phyloP scores from a whole-genome alignment of 1,284 basidiomycete genomes.

The Sphaerobolus stellatus region DNA sequence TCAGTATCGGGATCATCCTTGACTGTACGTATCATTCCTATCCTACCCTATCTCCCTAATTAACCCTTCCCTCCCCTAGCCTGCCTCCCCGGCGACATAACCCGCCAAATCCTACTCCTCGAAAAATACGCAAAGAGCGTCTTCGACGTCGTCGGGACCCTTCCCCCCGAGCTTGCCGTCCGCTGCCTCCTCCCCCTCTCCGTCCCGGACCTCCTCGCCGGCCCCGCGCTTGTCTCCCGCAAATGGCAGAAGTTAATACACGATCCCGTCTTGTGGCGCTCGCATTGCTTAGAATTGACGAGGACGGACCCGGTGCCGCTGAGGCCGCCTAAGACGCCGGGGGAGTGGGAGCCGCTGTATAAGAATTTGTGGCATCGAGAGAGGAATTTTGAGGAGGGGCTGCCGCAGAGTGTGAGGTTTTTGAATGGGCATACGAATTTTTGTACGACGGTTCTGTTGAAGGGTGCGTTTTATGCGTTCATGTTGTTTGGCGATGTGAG shows the following conservation, averaged over 20 bases:
- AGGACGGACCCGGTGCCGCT: conserved; percentile 70
- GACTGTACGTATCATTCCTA: conserved; percentile 43
- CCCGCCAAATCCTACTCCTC: conserved; percentile 73
- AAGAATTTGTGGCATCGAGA: conserved; percentile 83
- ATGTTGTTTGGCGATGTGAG: neutral
- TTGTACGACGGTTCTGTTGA: conserved; percentile 79
- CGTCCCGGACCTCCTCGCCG: conserved; percentile 62
- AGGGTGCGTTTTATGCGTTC: conserved; percentile 41
- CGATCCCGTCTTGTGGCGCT: conserved; percentile 74
- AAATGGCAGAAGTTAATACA: conserved; percentile 72
- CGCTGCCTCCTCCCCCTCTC: conserved; percentile 65
- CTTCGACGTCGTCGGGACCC: conserved; percentile 75
- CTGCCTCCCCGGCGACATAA: conserved; percentile 75
- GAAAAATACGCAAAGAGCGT: conserved; percentile 79
- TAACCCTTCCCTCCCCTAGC: conserved; percentile 35
- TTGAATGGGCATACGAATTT: conserved; percentile 85
- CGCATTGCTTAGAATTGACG: conserved; percentile 73
- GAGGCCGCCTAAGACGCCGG: conserved; percentile 56
- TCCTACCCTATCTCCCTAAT: neutral
- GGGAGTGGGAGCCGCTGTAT: conserved; percentile 76
- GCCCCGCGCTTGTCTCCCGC: conserved; percentile 59
- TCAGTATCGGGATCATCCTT: conserved; percentile 43
- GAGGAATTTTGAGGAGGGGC: conserved; percentile 75
- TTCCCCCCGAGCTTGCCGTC: conserved; percentile 67
- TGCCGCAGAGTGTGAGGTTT: conserved; percentile 76